A percentile compares a stretch with the other conserved stretches of the same genome.
Conservation (phyloP, 768 basidiomycete species). For the Tricholoma matsutake region DNA sequence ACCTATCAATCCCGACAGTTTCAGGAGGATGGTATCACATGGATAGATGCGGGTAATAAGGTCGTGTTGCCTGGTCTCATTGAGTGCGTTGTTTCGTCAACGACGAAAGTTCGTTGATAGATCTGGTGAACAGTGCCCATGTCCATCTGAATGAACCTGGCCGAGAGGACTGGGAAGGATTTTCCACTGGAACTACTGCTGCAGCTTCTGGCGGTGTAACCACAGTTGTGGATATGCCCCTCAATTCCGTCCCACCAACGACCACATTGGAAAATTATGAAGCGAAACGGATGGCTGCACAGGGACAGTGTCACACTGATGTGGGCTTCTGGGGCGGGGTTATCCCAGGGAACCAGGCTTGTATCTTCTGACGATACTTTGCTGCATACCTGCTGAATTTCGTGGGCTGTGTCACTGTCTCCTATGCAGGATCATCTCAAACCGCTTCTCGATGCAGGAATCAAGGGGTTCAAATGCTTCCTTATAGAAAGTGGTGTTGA, state of each 20-base stretch:
- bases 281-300: slow-evolving; percentile 67
- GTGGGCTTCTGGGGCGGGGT: slow-evolving; percentile 95
- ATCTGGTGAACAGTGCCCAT: slow-evolving; percentile 55
- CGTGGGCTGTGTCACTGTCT: neutral
- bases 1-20: slow-evolving; percentile 24
- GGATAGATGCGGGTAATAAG: slow-evolving; percentile 56
- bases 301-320: slow-evolving; percentile 73
- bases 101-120: slow-evolving; percentile 7
- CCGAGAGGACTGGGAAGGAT: slow-evolving; percentile 92
- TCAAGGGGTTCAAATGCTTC: slow-evolving; percentile 97
- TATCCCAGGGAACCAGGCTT: slow-evolving; percentile 85
- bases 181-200: slow-evolving; percentile 86
- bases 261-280: slow-evolving; percentile 78
- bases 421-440: slow-evolving; percentile 59
- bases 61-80: slow-evolving; percentile 75
- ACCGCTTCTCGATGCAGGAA: slow-evolving; percentile 74
- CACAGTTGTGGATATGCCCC: slow-evolving; percentile 94
- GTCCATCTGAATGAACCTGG: slow-evolving; percentile 96
- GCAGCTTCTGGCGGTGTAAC: slow-evolving; percentile 95
- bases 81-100: slow-evolving; percentile 49
- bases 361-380: slow-evolving; percentile 11
- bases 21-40: slow-evolving; percentile 28
- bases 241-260: slow-evolving; percentile 96
- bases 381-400: neutral
- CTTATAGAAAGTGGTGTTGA: slow-evolving; percentile 95